Percentiles rank a stretch among this genome's conserved stretches.
Evolutionary conservation across 306 rosid species (phyloP).

Genomic region (apple (Malus domestica)): DNA sequence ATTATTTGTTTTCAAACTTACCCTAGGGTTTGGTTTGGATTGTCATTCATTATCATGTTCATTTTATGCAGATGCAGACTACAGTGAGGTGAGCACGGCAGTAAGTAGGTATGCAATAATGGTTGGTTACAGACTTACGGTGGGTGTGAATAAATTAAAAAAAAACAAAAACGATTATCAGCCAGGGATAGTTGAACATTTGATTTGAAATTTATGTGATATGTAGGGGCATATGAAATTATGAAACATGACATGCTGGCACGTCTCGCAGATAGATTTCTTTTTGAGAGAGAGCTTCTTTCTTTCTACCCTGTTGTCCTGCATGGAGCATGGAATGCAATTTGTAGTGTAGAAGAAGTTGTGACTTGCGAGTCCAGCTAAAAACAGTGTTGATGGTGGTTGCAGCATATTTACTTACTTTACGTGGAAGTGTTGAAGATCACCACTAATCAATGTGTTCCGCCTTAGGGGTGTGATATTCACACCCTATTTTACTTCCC

Average conservation of each 20-base stretch:
- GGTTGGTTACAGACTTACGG: background rate
- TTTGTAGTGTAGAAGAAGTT: background rate
- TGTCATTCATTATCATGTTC: no score
- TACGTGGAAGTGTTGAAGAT: no score
- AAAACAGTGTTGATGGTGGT: background rate
- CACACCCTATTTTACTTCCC: no score
- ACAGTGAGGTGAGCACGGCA: no score
- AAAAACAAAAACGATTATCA: no score
- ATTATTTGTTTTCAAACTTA: background rate
- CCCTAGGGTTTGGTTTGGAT: background rate
- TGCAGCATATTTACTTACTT: no score
- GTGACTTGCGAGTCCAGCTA: background rate
- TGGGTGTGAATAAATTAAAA: background rate
- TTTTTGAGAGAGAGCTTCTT: no score
- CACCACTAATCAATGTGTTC: no score
- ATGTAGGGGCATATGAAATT: background rate
- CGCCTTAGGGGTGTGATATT: no score
- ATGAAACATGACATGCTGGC: conserved; percentile 17
- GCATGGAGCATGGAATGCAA: background rate
- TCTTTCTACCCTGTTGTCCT: no score
- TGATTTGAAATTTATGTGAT: conserved; percentile 1
- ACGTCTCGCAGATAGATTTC: conserved; percentile 9
- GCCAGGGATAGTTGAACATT: no score
- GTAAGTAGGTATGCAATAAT: background rate
- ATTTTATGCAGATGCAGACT: no score